A percentile compares a stretch with the other conserved stretches of the same genome.
Conservation (phyloP, 164 flowering plant genomes). For the Chimonanthus praecox region DNA sequence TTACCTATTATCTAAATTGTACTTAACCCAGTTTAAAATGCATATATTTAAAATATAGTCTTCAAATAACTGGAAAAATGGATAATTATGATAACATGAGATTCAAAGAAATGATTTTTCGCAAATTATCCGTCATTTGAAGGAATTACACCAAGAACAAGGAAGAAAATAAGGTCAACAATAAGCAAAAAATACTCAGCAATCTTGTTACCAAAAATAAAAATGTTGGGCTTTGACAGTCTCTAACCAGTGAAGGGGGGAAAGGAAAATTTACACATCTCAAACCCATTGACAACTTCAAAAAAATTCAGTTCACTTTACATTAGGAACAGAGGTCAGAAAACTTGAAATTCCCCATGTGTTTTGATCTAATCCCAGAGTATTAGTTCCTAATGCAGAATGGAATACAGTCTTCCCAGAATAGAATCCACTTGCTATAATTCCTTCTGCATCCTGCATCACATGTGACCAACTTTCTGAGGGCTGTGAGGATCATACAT, state of each 20-base stretch:
- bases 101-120: background rate
- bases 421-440: background rate
- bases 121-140: background rate
- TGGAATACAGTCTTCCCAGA: background rate
- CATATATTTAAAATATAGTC: background rate
- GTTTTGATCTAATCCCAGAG: conserved; percentile 11
- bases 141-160: background rate
- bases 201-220: background rate
- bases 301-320: background rate
- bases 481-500: conserved; percentile 3
- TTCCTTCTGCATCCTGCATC: background rate
- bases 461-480: conserved; percentile 17
- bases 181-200: background rate
- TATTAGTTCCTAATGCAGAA: conserved; percentile 11
- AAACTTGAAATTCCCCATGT: conserved; percentile 4
- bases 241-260: background rate
- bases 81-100: background rate
- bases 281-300: background rate
- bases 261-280: background rate
- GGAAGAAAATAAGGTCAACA: background rate
- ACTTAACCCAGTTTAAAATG: background rate
- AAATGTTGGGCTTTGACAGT: background rate
- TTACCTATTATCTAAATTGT: too few relatives aligned
- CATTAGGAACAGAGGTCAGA: background rate
- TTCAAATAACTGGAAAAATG: background rate